Base-by-base conservation (phyloP, 2,329 filamentous ascomycete genomes). In the Penicillium sp. region DNA sequence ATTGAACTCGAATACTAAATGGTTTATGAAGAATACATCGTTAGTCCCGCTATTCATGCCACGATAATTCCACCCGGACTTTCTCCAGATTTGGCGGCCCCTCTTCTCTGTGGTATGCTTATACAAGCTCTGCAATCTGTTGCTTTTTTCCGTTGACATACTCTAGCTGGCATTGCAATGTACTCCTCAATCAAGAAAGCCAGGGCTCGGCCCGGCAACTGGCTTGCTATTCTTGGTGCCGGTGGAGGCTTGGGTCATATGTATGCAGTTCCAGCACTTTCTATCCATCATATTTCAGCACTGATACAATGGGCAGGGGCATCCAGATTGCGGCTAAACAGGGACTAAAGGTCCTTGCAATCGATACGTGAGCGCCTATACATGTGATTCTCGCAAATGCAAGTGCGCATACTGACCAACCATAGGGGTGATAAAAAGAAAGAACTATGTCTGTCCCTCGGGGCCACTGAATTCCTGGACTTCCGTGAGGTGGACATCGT, bases 221-320 rank as follows among this genome's bases (percentile, higher is more conserved):
- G 70, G 67, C 63, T 76, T 39, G 71, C 69, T 23, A 64, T 76
- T 10, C 61, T 72, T 13, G 74, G 74, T 13, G 74, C 74, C 21
- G 74, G 74, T 26, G 74, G 74, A 23, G 74, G 74, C 0, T 50
- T 76, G 11, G 74, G 74, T n/a, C 74, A 76, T 57, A 74, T 76
- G 72, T 76, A 67, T 35, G 61, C 16, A 21, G 21, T 4, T 19
- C 31, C n/a, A 6, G 19, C 19, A 39, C 10, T 6, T 13, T 42
- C 4, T 23, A 23, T 42, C 4, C n/a, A 39, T 23, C 6, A 3
- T 10, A 2, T 43, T 35, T 10, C 19, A 27, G 1, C 27, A n/a
- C 43, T 49, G 19, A 53, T 16, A 43, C n/a, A 16, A 27, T 31
- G 11, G 10, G 1, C 21, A 75, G 73, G 69, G 74, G 73, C 3